Conservation (phyloP, 495 filamentous ascomycete species). For the Penicillium maclennaniae region DNA sequence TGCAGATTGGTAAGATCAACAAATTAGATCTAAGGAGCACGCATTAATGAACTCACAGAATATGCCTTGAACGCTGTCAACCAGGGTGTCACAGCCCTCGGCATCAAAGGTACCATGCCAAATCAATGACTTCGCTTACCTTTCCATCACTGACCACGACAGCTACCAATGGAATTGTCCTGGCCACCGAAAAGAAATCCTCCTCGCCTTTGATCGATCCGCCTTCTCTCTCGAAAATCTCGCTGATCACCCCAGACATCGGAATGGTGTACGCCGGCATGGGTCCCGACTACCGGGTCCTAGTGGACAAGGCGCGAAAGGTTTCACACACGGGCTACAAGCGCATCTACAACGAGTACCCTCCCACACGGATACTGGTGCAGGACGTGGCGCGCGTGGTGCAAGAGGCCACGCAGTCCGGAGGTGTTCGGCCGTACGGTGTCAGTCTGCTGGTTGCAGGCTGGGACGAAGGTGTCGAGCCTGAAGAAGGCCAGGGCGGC, state of each 20-base stretch:
- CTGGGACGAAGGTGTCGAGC: conserved; percentile 95
- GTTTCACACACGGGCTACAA: conserved; percentile 99
- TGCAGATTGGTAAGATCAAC: conserved; percentile 54
- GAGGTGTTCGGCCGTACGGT: conserved; percentile 96
- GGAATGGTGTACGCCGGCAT: conserved; percentile 99
- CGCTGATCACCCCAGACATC: conserved; percentile 95
- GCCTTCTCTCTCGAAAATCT: conserved; percentile 93
- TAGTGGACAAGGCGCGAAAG: conserved; percentile 96
- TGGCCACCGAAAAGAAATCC: conserved; percentile 99
- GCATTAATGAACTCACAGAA: conserved; percentile 52
- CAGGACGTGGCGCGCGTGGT: conserved; percentile 97
- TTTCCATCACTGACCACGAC: background rate
- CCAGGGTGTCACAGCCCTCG: conserved; percentile 95
- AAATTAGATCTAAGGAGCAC: conserved; percentile 48
- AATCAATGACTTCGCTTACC: background rate
- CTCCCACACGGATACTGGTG: conserved; percentile 94
- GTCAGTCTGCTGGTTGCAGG: conserved; percentile 93
- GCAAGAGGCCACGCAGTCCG: conserved; percentile 97
- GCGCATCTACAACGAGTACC: conserved; percentile 99
- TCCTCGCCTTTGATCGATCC: conserved; percentile 93
- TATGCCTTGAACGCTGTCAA: conserved; percentile 99
- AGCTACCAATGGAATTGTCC: conserved; percentile 98
- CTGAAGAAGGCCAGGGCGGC: conserved; percentile 64
- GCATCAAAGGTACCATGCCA: conserved; percentile 83
- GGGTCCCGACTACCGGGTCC: conserved; percentile 96